Conservation (phyloP, 1,284 basidiomycete genomes). For the Anthracocystis walkeri region DNA sequence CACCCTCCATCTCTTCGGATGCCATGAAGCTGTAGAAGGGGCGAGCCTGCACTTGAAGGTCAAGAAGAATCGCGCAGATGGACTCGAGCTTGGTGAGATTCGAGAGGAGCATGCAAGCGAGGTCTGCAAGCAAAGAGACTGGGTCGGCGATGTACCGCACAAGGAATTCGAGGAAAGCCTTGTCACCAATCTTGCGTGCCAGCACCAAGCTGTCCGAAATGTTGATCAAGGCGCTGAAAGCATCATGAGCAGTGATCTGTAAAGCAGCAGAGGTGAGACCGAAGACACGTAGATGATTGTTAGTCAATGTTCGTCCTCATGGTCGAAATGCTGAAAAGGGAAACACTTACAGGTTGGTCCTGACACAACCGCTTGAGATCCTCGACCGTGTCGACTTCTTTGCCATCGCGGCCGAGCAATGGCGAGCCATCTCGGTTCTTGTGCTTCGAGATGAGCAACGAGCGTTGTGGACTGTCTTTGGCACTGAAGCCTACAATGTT, state of each 20-base stretch:
- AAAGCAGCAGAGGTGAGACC: too few relatives aligned
- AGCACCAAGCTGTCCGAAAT: conserved; percentile 86
- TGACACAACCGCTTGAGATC: conserved; percentile 86
- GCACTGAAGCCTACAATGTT: conserved; percentile 76
- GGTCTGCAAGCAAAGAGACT: conserved; percentile 87
- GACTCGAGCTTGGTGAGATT: conserved; percentile 87
- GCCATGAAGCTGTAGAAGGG: conserved; percentile 65
- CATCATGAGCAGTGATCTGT: conserved; percentile 85
- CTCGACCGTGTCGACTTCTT: conserved; percentile 62
- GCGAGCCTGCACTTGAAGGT: conserved; percentile 72
- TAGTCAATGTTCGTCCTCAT: too few relatives aligned
- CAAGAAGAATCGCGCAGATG: conserved; percentile 78
- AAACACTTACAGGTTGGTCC: conserved; percentile 74
- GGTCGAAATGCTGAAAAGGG: too few relatives aligned
- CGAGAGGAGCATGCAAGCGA: conserved; percentile 95
- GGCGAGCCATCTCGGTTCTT: conserved; percentile 56
- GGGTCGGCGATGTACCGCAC: conserved; percentile 91
- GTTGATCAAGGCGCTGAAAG: conserved; percentile 92
- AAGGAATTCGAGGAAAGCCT: conserved; percentile 82
- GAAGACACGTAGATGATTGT: too few relatives aligned
- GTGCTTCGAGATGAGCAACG: conserved; percentile 57
- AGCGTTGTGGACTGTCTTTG: conserved; percentile 55
- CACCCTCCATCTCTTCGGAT: conserved; percentile 55
- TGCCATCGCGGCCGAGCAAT: conserved; percentile 56
- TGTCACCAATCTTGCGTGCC: conserved; percentile 77